Evolutionary conservation across 306 rosid species (phyloP), one percentile per base, ranked within the genome.

Genomic region (Herpetospermum pedunculosum): DNA sequence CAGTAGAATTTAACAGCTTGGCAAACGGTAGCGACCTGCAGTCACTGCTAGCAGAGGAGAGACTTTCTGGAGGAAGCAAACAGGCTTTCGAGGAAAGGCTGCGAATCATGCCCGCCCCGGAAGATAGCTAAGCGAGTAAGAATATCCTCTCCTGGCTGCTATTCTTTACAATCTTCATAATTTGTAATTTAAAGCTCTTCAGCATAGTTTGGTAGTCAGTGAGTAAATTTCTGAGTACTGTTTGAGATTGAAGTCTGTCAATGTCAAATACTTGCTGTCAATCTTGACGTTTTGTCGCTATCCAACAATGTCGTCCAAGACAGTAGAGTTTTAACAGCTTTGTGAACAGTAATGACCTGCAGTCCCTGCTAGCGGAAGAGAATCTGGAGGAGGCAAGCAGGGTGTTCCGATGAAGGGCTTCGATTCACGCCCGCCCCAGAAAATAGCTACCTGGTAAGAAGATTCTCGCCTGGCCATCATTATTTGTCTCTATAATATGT

Each of bases 1-100:
- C 99, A n/a, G 99, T 94, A 5, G 99, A 94, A 81, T 94, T 94
- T 73, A 94, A 94, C 81, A 94, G 99, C 86, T 82, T 94, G 87
- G 99, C 99, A 28, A 94, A 94, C 76, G 99, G 99, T n/a, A 94
- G 99, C 21, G 99, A 94, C 82, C 81, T 94, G 80, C 97, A 89
- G 79, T 94, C 99, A 26, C 86, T 94, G 70, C 83, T 94, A 11
- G 97, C 94, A 13, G 96, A 90, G 78, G 99, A 95, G 81, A 81
- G 88, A 77, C 81, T 75, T 75, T 55, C 80, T 26, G 86, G 84
- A 43, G 86, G 83, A 38, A 84, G 49, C 76, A 86, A 70, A 78
- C 88, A 79, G 70, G 79, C 72, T 29, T 80, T 79, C 1, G 89
- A 95, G 58, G 97, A 95, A 76, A 83, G 84, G 83, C 92, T 95